Percentiles rank a stretch among this genome's conserved stretches.
Evolutionary conservation across 129 eudicot genomes (phyloP).

Genomic region (Apium graveolens): DNA sequence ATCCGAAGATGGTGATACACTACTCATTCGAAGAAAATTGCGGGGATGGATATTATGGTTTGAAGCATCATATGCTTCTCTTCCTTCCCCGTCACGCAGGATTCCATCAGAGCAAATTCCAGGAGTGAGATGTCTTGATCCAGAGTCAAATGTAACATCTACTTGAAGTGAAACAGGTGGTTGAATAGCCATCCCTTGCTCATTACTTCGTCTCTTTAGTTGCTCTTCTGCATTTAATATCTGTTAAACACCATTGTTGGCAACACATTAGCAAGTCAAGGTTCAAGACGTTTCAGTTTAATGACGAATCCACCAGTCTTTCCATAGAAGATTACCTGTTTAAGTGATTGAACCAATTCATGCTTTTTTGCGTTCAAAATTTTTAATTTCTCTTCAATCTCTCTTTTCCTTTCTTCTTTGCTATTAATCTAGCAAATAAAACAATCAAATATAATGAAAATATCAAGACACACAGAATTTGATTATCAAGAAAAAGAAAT

Average conservation of each 20-base stretch:
- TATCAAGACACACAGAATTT: background rate
- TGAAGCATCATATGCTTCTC: constrained; percentile 46
- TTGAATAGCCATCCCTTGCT: constrained; percentile 41
- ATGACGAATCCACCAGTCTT: background rate
- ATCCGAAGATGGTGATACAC: constrained; percentile 81
- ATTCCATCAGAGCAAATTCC: constrained; percentile 61
- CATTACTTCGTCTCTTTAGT: constrained; percentile 52
- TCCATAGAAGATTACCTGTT: constrained; percentile 47
- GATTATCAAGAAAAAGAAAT: background rate
- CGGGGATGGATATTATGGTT: constrained; percentile 53
- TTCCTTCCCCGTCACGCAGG: constrained; percentile 43
- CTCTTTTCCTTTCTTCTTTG: constrained; percentile 62
- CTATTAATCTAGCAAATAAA: constrained; percentile 27
- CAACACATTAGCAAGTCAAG: constrained; percentile 7
- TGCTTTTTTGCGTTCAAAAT: constrained; percentile 75
- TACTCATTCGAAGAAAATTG: constrained; percentile 55
- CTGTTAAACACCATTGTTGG: constrained; percentile 27
- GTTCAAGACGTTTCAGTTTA: background rate
- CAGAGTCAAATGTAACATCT: constrained; percentile 71
- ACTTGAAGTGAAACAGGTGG: constrained; percentile 63
- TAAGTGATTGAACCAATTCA: constrained; percentile 71
- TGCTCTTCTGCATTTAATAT: constrained; percentile 90
- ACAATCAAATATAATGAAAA: background rate
- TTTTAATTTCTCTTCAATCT: constrained; percentile 69
- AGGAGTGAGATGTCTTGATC: constrained; percentile 63